Conservation (phyloP, 2,329 filamentous ascomycete species). For the Fusarium bulbicola region DNA sequence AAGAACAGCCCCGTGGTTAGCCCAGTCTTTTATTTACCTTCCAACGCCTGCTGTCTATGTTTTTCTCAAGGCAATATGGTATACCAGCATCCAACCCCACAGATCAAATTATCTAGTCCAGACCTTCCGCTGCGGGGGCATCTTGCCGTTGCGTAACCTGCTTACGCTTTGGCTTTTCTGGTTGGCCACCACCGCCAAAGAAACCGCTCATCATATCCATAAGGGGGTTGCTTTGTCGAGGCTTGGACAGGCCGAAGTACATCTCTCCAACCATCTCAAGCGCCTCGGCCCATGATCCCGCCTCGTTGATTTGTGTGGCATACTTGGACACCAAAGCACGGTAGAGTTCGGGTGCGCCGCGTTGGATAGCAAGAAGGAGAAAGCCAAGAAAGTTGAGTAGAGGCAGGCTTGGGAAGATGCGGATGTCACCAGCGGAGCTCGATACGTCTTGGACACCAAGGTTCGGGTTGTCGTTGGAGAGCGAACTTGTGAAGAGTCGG, state of each 20-base stretch:
- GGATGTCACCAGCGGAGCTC: constrained; percentile 75
- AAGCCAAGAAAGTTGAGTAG: constrained; percentile 93
- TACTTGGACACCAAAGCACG: constrained; percentile 86
- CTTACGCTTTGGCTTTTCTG: constrained; percentile 48
- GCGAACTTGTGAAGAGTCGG: constrained; percentile 64
- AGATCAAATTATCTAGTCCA: constrained; percentile 57
- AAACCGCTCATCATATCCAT: constrained; percentile 98
- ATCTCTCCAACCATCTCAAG: constrained; percentile 91
- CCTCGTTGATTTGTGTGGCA: constrained; percentile 78
- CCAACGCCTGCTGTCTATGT: constrained; percentile 43
- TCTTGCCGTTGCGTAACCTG: constrained; percentile 57
- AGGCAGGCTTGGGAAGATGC: constrained; percentile 90
- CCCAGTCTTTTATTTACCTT: constrained; percentile 33
- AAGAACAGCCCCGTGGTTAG: constrained; percentile 59
- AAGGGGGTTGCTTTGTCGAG: constrained; percentile 88
- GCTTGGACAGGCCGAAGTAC: constrained; percentile 93
- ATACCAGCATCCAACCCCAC: constrained; percentile 24
- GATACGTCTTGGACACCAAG: constrained; percentile 85
- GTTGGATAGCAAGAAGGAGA: constrained; percentile 83
- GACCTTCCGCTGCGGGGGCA: constrained; percentile 64
- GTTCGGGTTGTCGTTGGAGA: constrained; percentile 53
- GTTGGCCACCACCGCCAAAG: constrained; percentile 70
- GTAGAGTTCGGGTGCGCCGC: constrained; percentile 81
- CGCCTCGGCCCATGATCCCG: constrained; percentile 80
- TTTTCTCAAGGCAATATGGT: constrained; percentile 38